phyloP scores from a whole-genome alignment of 2,329 filamentous ascomycete species.

The Colletotrichum musae region DNA sequence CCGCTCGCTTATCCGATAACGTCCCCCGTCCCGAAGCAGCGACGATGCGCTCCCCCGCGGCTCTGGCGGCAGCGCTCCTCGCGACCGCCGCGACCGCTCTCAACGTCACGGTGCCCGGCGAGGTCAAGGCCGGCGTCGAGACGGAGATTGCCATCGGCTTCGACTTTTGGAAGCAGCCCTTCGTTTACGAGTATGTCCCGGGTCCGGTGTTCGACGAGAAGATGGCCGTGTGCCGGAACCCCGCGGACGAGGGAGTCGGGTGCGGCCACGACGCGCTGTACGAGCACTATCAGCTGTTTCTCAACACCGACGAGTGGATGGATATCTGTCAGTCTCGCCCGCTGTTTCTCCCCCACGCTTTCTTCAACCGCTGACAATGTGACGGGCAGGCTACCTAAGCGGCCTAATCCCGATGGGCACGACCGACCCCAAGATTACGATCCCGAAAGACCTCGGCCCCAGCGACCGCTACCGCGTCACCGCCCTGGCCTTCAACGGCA shows the following conservation, averaged over 20 bases:
- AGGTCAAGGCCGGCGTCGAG: slow-evolving; percentile 15
- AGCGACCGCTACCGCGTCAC: neutral
- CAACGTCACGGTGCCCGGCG: slow-evolving; percentile 15
- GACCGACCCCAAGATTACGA: slow-evolving; percentile 10
- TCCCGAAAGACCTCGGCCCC: slow-evolving; percentile 9
- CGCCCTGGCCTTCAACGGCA: slow-evolving; percentile 12
- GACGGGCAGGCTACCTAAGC: slow-evolving; percentile 15
- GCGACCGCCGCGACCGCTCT: slow-evolving; percentile 3
- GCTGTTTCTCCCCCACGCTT: too few species aligned
- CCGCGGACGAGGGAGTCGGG: slow-evolving; percentile 1
- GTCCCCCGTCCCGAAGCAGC: rapidly evolving
- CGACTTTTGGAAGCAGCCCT: slow-evolving; percentile 28
- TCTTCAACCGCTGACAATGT: neutral
- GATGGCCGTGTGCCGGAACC: slow-evolving; percentile 27
- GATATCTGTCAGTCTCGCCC: neutral
- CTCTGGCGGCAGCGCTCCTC: slow-evolving; percentile 5
- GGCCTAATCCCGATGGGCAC: slow-evolving; percentile 19
- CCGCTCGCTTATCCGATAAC: neutral
- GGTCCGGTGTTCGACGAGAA: too few species aligned
- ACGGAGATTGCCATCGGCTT: slow-evolving; percentile 30
- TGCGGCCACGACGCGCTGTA: slow-evolving; percentile 22
- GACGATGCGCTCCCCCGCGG: neutral
- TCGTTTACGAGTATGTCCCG: slow-evolving; percentile 16
- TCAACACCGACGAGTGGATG: slow-evolving; percentile 15
- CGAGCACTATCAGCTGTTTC: slow-evolving; percentile 29